Evolutionary conservation across 2,329 filamentous ascomycete genomes (phyloP).

Genomic region (Xylaria sp.): DNA sequence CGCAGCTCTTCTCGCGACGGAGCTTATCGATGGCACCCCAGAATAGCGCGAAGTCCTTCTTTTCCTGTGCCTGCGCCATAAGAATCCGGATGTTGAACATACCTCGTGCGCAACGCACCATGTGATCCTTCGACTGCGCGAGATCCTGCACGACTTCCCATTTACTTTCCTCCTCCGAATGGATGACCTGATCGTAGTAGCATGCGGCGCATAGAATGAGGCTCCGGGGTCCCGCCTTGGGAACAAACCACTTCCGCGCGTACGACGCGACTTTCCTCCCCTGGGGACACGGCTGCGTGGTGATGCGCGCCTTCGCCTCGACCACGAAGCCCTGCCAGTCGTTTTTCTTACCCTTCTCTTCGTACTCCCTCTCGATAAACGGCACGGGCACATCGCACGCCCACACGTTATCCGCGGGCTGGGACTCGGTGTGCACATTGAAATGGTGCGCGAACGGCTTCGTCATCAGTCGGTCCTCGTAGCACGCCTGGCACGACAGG

Average conservation of each 20-base stretch:
- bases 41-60: constrained; percentile 49
- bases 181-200: constrained; percentile 51
- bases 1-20: constrained; percentile 47
- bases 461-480: constrained; percentile 38
- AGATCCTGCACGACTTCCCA: constrained; percentile 39
- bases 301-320: constrained; percentile 46
- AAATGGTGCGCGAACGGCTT: constrained; percentile 33
- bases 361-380: constrained; percentile 48
- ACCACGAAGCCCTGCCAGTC: constrained; percentile 51
- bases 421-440: constrained; percentile 16
- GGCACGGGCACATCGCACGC: constrained; percentile 50
- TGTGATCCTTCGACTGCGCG: constrained; percentile 7
- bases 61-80: constrained; percentile 46
- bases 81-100: constrained; percentile 48
- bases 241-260: constrained; percentile 15
- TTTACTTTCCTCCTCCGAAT: constrained; percentile 46
- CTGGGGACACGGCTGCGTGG: constrained; percentile 46
- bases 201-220: constrained; percentile 52
- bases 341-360: constrained; percentile 36
- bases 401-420: constrained; percentile 34
- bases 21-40: constrained; percentile 49
- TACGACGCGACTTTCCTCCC: neutral
- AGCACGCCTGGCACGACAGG: constrained; percentile 41
- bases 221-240: constrained; percentile 36
- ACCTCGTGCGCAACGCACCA: constrained; percentile 47